Conservation (phyloP, 495 filamentous ascomycete species). For the Talaromyces wortmannii region DNA sequence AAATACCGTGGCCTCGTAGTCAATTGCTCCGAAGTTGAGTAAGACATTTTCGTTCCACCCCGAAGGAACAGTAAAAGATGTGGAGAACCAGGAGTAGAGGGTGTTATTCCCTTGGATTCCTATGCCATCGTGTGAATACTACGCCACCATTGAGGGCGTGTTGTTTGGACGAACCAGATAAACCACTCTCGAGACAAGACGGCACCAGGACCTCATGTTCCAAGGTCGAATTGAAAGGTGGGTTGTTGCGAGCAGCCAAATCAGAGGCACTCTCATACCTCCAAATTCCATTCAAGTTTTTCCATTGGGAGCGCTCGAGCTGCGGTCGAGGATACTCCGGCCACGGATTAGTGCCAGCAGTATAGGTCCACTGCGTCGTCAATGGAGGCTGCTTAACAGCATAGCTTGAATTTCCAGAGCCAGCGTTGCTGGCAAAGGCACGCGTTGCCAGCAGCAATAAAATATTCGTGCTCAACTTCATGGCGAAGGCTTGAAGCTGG, state of each 20-base stretch:
- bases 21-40: slow-evolving; percentile 64
- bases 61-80: slow-evolving; percentile 44
- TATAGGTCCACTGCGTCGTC: slow-evolving; percentile 55
- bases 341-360: slow-evolving; percentile 58
- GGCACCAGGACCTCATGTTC: slow-evolving; percentile 50
- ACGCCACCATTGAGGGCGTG: no score
- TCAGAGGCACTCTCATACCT: slow-evolving; percentile 44
- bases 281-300: slow-evolving; percentile 62
- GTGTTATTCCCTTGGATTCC: slow-evolving; percentile 43
- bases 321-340: slow-evolving; percentile 61
- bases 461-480: no score
- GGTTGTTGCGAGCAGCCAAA: slow-evolving; percentile 28
- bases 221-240: slow-evolving; percentile 33
- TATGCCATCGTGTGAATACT: slow-evolving; percentile 5
- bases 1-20: slow-evolving; percentile 59
- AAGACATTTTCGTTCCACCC: slow-evolving; percentile 39
- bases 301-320: slow-evolving; percentile 50
- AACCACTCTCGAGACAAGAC: slow-evolving; percentile 55
- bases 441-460: slow-evolving; percentile 9
- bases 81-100: slow-evolving; percentile 55
- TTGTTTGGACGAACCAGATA: slow-evolving; percentile 31
- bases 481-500: no score
- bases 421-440: slow-evolving; percentile 7
- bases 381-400: slow-evolving; percentile 35
- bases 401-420: slow-evolving; percentile 10